phyloP scores from a whole-genome alignment of 2,329 filamentous ascomycete genomes.

The Diaporthe sp. region DNA sequence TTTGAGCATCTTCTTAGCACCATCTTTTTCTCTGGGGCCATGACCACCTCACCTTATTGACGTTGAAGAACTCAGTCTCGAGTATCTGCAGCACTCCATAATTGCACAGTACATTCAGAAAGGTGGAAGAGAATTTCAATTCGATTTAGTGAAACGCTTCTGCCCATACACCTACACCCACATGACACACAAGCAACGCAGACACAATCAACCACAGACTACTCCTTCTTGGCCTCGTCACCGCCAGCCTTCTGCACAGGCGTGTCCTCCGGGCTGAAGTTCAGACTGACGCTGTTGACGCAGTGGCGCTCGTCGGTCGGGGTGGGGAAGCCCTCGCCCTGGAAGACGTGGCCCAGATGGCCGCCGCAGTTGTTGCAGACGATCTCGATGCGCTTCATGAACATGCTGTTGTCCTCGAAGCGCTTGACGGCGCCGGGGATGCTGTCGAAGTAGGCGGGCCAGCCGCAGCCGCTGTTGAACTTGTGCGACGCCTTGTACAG shows the following conservation, averaged over 20 bases:
- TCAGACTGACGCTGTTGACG: constrained; percentile 93
- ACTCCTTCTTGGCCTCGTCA: constrained; percentile 49
- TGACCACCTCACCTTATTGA: too few species aligned
- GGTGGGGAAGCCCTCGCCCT: constrained; percentile 85
- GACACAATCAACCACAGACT: background rate
- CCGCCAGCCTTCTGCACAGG: constrained; percentile 55
- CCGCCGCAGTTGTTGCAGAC: constrained; percentile 95
- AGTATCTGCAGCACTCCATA: background rate
- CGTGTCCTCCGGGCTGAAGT: constrained; percentile 78
- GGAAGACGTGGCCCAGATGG: constrained; percentile 91
- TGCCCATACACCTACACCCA: background rate
- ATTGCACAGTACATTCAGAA: background rate
- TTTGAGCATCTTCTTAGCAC: too few species aligned
- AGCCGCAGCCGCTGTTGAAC: constrained; percentile 96
- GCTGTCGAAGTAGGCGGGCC: constrained; percentile 98
- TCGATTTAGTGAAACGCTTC: background rate
- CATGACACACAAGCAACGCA: background rate
- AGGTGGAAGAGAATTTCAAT: background rate
- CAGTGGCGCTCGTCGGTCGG: constrained; percentile 98
- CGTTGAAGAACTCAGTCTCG: background rate
- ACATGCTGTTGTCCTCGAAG: constrained; percentile 80
- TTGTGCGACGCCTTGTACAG: constrained; percentile 95
- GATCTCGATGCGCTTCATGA: constrained; percentile 92
- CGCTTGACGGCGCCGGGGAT: constrained; percentile 90
- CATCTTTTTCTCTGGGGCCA: too few species aligned